A percentile compares a stretch with the other conserved stretches of the same genome.
Evolutionary conservation across 2,329 filamentous ascomycete species (phyloP).

Genomic region (Penicillium janthinellum): DNA sequence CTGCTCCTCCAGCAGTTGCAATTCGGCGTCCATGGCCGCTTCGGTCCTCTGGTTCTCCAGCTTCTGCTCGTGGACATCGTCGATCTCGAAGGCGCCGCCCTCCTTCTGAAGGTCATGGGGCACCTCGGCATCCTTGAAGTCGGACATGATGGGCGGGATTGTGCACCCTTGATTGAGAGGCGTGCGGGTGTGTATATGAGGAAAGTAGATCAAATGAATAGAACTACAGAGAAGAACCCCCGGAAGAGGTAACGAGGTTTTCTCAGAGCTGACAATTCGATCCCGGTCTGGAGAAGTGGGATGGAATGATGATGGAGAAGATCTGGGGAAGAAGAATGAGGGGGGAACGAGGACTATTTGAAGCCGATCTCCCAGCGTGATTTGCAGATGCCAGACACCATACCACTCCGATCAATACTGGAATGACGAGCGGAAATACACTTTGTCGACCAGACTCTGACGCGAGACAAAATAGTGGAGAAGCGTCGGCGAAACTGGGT

Average conservation of each 20-base stretch:
- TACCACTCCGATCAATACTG: neutral
- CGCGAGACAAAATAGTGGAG: constrained; percentile 8
- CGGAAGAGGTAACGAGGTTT: neutral
- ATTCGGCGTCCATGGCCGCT: constrained; percentile 36
- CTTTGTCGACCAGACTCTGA: constrained; percentile 13
- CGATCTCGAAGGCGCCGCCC: constrained; percentile 28
- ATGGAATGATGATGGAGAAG: neutral
- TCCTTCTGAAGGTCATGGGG: constrained; percentile 29
- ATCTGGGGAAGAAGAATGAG: constrained; percentile 4
- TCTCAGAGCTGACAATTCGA: neutral
- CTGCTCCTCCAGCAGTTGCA: constrained; percentile 33
- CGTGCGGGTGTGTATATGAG: neutral
- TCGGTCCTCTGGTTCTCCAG: constrained; percentile 26
- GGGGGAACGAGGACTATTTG: constrained; percentile 22
- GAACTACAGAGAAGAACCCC: neutral
- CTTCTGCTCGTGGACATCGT: constrained; percentile 31
- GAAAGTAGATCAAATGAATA: neutral
- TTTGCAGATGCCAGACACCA: neutral
- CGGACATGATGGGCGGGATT: constrained; percentile 17
- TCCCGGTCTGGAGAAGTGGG: neutral
- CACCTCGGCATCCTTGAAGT: constrained; percentile 32
- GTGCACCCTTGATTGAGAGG: constrained; percentile 2
- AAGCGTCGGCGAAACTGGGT: constrained; percentile 11
- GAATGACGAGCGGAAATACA: constrained; percentile 14
- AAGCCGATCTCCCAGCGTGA: constrained; percentile 11